Evolutionary conservation across 2,329 filamentous ascomycete species (phyloP), one percentile per base, ranked within the genome.

Genomic region (Xylaria digitata): DNA sequence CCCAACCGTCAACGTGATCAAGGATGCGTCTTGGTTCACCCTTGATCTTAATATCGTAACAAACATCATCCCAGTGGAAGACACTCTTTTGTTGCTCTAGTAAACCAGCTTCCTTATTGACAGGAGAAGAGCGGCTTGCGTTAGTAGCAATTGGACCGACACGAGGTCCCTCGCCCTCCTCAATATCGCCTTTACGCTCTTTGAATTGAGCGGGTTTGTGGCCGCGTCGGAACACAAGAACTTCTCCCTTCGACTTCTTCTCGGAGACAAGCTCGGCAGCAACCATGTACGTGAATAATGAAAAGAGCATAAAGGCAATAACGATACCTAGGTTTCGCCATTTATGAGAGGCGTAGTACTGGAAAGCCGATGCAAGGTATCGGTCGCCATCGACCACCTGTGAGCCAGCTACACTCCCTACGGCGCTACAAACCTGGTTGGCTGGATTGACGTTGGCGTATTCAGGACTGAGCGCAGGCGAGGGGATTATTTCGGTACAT

Each of bases 1-100:
- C 93, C 92, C 93, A 97, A 42, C 94, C 94, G 75, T 96, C 92
- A 13, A 97, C 92, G 69, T 96, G 84, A 73, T 97, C 90, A 66
- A 97, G 82, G 74, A 97, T 92, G 49, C 90, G 88, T 17, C 93
- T 87, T 1, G 85, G 81, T 73, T 95, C 88, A 15, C 84, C 84
- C 82, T 96, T 96, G 80, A 97, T 94, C 78, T 92, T 90, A 78
- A 89, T 83, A 66, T 89, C 85, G 74, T 87, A 97, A 80, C 90
- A 94, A 1, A 97, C 90, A 72, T 95, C 85, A 70, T 90, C 86
- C 94, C 93, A 97, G 75, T 93, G 91, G 83, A 96, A 96, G 67
- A 94, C 88, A 23, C 92, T 91, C 4, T 88, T 93, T 76, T 93
- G 90, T 70, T 78, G 70, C 72, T 83, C 78, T 2, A 86, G 75